Base-by-base conservation (phyloP, 2,329 filamentous ascomycete species). In the Colletotrichum phormii region DNA sequence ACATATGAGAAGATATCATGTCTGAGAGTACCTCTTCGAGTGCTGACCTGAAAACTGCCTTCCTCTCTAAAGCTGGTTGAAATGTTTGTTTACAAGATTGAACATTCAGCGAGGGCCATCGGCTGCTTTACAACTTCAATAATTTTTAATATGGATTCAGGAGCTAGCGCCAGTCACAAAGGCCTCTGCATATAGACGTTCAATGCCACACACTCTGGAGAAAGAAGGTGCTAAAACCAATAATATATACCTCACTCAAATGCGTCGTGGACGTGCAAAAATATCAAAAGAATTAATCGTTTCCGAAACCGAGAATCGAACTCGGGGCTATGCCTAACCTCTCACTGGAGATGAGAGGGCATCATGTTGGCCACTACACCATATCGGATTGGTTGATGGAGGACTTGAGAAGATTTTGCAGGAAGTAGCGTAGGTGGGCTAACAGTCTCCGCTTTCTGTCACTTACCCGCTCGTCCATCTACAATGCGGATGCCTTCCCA, bases 281-380 rank as follows among this genome's bases (percentile, higher is more conserved):
- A 55, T 31, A 1, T 1, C 9, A 49, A 49, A 61, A 61, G 0
- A 6, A 13, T 1, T 54, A 2, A 11, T 64, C 26, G 26, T 29
- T 29, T 64, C 61, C 61, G 61, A 64, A 64, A 64, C 61, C 61
- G 61, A 64, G 61, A 64, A 64, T 64, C 49, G 61, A 64, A 64
- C 61, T 64, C 61, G 61, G 61, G 61, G 61, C 61, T 64, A 64
- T 64, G 61, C 61, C 61, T 54, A 57, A 24, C 62, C 62, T 55
- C 33, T 24, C 51, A 57, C 0, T n/a, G 8, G 33, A 31, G 33
- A 46, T 64, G 51, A 64, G 62, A 57, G 51, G 62, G 62, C 51
- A 55, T 57, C 62, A 57, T 64, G 35, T 57, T 64, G 62, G 62
- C 51, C 62, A 64, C 61, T 57, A 64, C 62, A 57, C 51, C 51